Evolutionary conservation across 2,329 filamentous ascomycete species (phyloP).

Genomic region (Trematosphaeria pertusa): DNA sequence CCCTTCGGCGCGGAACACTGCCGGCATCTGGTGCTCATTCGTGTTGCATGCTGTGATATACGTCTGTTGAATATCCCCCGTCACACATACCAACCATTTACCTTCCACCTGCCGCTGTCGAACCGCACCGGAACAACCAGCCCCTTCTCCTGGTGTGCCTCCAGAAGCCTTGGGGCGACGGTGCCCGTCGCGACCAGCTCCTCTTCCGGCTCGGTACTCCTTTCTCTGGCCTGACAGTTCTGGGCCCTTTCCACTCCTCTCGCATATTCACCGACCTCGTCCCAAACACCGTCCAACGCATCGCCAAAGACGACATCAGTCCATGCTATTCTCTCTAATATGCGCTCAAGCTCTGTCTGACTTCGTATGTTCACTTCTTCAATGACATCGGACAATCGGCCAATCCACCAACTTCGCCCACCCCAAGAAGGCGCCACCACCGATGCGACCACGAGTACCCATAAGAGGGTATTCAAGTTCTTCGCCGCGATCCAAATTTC

Average conservation of each 20-base stretch:
- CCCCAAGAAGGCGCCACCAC: conserved; percentile 10
- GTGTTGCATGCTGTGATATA: too few species aligned
- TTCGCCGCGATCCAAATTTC: conserved; percentile 21
- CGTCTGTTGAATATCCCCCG: neutral
- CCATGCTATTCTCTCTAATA: conserved; percentile 30
- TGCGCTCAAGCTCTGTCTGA: conserved; percentile 14
- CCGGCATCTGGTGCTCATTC: too few species aligned
- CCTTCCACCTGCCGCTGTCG: conserved; percentile 8
- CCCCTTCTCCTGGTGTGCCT: neutral
- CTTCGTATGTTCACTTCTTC: conserved; percentile 15
- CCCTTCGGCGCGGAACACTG: too few species aligned
- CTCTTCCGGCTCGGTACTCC: too few species aligned
- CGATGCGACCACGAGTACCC: conserved; percentile 27
- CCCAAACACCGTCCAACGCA: conserved; percentile 18
- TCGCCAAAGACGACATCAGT: conserved; percentile 25
- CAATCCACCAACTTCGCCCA: conserved; percentile 25
- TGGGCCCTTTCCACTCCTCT: neutral
- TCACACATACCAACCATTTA: conserved; percentile 15
- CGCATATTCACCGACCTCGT: conserved; percentile 4
- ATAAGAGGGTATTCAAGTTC: conserved; percentile 29
- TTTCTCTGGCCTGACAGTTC: too few species aligned
- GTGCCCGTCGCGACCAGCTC: too few species aligned
- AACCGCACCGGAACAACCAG: conserved; percentile 1
- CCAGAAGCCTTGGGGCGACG: neutral
- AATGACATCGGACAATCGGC: conserved; percentile 16